Percentiles rank a stretch among this genome's conserved stretches.
Conservation (phyloP, 768 basidiomycete genomes). For the Cyclocybe cylindracea region DNA sequence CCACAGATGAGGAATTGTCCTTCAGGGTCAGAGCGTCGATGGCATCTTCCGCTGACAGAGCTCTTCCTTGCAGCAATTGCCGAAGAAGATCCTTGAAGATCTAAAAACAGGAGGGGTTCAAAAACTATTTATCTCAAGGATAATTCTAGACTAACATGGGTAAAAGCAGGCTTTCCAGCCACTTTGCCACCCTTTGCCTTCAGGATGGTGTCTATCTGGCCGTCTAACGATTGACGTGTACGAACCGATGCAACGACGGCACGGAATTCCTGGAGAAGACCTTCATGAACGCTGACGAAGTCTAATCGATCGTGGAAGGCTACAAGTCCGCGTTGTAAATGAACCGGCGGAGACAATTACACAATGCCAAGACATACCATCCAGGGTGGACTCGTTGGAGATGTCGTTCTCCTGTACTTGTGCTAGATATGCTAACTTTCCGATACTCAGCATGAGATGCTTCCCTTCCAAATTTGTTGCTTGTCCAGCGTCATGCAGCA, state of each 20-base stretch:
- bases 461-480: constrained; percentile 66
- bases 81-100: constrained; percentile 72
- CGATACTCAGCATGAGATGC: constrained; percentile 89
- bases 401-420: constrained; percentile 64
- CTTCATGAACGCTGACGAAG: constrained; percentile 82
- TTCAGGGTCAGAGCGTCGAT: constrained; percentile 87
- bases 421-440: constrained; percentile 83
- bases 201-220: constrained; percentile 64
- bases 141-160: constrained; percentile 38
- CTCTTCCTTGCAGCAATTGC: constrained; percentile 71
- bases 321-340: constrained; percentile 26
- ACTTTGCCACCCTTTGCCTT: constrained; percentile 52
- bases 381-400: constrained; percentile 53
- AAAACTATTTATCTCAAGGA: not conserved
- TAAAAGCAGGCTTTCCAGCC: constrained; percentile 50
- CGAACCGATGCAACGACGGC: constrained; percentile 46
- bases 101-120: constrained; percentile 29
- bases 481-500: constrained; percentile 60
- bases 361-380: constrained; percentile 41
- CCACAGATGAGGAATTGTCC: constrained; percentile 61
- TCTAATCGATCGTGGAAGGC: constrained; percentile 88
- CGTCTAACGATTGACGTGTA: constrained; percentile 65
- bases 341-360: not conserved
- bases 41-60: constrained; percentile 75
- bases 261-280: constrained; percentile 64